A percentile compares a stretch with the other conserved stretches of the same genome.
Conservation (phyloP, 805 yeast genomes). For the Candida tibetensis region DNA sequence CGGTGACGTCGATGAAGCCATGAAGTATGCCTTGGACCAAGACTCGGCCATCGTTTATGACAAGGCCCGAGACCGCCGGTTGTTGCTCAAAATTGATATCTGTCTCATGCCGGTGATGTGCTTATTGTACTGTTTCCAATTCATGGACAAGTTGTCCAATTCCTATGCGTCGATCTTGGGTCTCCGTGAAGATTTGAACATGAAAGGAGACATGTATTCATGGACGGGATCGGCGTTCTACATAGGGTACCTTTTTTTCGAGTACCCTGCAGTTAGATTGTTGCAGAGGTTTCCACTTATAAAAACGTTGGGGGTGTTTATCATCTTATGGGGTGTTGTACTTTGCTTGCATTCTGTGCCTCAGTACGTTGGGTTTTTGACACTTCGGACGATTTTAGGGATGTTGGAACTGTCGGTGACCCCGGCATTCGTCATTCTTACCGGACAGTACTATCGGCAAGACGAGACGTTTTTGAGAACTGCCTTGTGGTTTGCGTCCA, state of each 20-base stretch:
- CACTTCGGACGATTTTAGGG: conserved; percentile 38
- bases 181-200: conserved; percentile 41
- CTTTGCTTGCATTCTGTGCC: conserved; percentile 54
- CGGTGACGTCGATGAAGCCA: conserved; percentile 47
- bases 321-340: conserved; percentile 61
- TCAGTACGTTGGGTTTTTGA: conserved; percentile 38
- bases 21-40: conserved; percentile 35
- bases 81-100: conserved; percentile 49
- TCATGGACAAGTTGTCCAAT: conserved; percentile 57
- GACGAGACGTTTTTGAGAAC: conserved; percentile 35
- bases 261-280: conserved; percentile 44
- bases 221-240: conserved; percentile 45
- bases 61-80: conserved; percentile 31
- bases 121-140: conserved; percentile 49
- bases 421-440: conserved; percentile 38
- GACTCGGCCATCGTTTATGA: conserved; percentile 16
- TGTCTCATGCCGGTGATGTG: conserved; percentile 51
- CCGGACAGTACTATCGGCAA: conserved; percentile 33
- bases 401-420: conserved; percentile 40
- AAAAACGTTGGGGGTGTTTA: conserved; percentile 45
- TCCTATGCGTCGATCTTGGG: conserved; percentile 56
- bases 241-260: conserved; percentile 61
- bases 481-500: conserved; percentile 35
- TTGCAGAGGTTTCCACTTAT: conserved; percentile 60
- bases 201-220: conserved; percentile 43